phyloP scores from a whole-genome alignment of 352 stramenopile genomes.

The Pythium sukuiense region DNA sequence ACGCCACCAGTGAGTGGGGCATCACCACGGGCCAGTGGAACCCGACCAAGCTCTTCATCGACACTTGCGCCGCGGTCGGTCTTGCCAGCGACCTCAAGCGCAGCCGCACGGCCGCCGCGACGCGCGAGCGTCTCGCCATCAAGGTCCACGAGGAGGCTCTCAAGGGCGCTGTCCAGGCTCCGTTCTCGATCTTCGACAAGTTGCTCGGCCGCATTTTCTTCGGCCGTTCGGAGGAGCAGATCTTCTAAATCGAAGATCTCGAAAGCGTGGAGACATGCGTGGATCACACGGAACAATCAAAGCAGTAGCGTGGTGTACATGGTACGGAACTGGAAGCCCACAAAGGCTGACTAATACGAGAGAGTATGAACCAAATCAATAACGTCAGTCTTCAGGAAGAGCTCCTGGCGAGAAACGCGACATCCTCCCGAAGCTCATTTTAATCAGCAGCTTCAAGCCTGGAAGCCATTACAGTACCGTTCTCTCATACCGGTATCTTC shows the following conservation, averaged over 20 bases:
- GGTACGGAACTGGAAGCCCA: background rate
- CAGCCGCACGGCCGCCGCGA: constrained; percentile 80
- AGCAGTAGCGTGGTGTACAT: background rate
- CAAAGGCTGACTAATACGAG: background rate
- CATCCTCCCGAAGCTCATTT: background rate
- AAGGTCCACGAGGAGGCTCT: constrained; percentile 58
- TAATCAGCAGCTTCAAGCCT: background rate
- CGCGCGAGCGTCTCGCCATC: constrained; percentile 67
- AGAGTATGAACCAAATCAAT: background rate
- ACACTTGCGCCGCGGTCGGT: constrained; percentile 90
- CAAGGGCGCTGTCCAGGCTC: constrained; percentile 46
- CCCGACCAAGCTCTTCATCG: constrained; percentile 98
- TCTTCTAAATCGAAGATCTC: constrained; percentile 46
- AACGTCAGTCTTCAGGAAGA: background rate
- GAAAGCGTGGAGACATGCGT: background rate
- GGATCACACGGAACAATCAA: background rate
- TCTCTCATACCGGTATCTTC: background rate
- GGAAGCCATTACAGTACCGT: background rate
- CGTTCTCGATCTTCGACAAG: constrained; percentile 59
- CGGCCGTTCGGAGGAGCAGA: constrained; percentile 72
- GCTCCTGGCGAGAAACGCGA: background rate
- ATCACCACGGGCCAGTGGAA: constrained; percentile 96
- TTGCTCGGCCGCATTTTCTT: constrained; percentile 75
- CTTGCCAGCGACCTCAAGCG: constrained; percentile 96
- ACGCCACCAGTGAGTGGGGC: constrained; percentile 97